A percentile compares a stretch with the other conserved stretches of the same genome.
Conservation (phyloP, 305 asterid species). For the Solanum chacoense region DNA sequence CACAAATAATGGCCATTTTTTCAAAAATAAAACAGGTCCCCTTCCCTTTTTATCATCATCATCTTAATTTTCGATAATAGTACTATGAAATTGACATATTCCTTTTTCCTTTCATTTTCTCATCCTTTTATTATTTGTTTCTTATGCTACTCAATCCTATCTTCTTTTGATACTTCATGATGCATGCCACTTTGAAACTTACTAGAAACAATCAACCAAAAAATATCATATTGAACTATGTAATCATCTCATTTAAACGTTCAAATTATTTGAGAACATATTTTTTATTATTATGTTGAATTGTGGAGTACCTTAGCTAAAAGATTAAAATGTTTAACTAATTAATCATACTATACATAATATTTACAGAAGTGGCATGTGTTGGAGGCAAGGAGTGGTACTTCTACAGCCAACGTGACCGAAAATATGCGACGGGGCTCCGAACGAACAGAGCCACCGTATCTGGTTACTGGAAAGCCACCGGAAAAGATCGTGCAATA, state of each 20-base stretch:
- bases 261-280: neutral
- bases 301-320: neutral
- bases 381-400: constrained; percentile 84
- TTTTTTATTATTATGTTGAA: neutral
- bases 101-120: neutral
- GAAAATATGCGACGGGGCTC: constrained; percentile 77
- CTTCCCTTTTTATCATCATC: constrained; percentile 1
- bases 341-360: neutral
- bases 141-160: neutral
- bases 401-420: constrained; percentile 75
- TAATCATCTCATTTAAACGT: neutral
- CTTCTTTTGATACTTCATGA: neutral
- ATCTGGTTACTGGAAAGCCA: constrained; percentile 94
- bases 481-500: constrained; percentile 72
- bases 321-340: neutral
- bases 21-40: constrained; percentile 6
- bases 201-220: neutral
- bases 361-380: constrained; percentile 41
- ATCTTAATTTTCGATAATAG: neutral
- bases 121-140: neutral
- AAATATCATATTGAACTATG: neutral
- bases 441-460: constrained; percentile 75
- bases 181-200: neutral
- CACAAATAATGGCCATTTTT: constrained; percentile 25
- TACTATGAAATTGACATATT: constrained; percentile 2